Base-by-base conservation (phyloP, 306 rosid species). In the Trifolium dubium region DNA sequence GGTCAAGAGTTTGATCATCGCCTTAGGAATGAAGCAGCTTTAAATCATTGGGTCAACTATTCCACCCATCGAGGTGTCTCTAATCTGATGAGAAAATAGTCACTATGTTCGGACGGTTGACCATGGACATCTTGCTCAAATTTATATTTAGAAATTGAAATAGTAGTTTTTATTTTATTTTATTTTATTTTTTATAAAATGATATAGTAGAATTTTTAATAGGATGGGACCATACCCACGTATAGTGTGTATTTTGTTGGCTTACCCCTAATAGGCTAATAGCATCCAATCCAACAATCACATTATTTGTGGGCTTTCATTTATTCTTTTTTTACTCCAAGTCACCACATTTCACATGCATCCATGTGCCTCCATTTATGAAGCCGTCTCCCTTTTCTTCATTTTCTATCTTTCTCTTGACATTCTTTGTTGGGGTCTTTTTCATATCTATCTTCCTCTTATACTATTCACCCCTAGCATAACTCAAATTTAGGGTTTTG, bases 281-380 rank as follows among this genome's bases (percentile, higher is more conserved):
- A n/a, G n/a, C n/a, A n/a, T n/a, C n/a, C n/a, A n/a, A 10, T 10
- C 14, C 12, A 43, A 35, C 5, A 35, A 43, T 43, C 14, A 43
- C 47, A 43, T 10, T 43, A 43, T 43, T 43, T 43, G 47, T 43
- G 47, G 47, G 47, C 47, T 43, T 43, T 43, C 47, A 4, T 43
- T 41, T 43, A 10, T 43, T 43, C 47, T 9, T 43, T 43, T 35
- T 43, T 12, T 13, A 10, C 47, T 43, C n/a, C 4, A 43, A 46
- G 75, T 78, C 81, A 60, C 69, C 79, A 77, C 68, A 74, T 60
- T 76, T 73, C 92, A 83, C 91, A 79, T 88, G 96, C 93, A 73
- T 11, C 90, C 91, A 88, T 88, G 96, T 90, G 91, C 92, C 46
- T 69, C 85, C 82, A 68, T 86, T 74, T 78, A 77, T 53, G 84